phyloP scores from a whole-genome alignment of 2,329 filamentous ascomycete species.

The Huntiella bhutanensis region DNA sequence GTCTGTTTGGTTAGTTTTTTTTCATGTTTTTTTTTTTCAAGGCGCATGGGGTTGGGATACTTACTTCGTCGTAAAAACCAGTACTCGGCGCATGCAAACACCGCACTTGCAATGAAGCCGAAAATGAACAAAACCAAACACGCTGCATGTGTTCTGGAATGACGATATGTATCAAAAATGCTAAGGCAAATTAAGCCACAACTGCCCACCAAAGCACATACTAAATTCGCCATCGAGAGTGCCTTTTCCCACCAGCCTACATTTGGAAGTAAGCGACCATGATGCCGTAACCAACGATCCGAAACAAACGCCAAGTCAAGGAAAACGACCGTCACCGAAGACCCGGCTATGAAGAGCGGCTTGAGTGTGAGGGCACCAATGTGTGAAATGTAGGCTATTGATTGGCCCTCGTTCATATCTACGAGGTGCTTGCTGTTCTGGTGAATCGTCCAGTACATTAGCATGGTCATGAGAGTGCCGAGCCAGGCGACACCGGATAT shows the following conservation, averaged over 20 bases:
- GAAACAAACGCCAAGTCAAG: slow-evolving; percentile 65
- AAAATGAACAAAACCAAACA: slow-evolving; percentile 71
- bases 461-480: slow-evolving; percentile 47
- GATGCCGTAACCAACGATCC: slow-evolving; percentile 73
- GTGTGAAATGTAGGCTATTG: slow-evolving; percentile 56
- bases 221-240: slow-evolving; percentile 40
- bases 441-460: slow-evolving; percentile 49
- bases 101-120: slow-evolving; percentile 68
- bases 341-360: slow-evolving; percentile 61
- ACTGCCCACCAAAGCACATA: slow-evolving; percentile 56
- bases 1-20: slow-evolving; percentile 21
- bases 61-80: slow-evolving; percentile 58
- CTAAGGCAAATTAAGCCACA: slow-evolving; percentile 63
- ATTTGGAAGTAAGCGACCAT: slow-evolving; percentile 60
- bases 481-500: slow-evolving; percentile 48
- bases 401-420: slow-evolving; percentile 38
- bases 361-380: slow-evolving; percentile 44
- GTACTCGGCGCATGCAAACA: slow-evolving; percentile 84
- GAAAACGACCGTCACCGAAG: slow-evolving; percentile 51
- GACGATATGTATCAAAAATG: slow-evolving; percentile 64
- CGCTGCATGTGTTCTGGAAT: slow-evolving; percentile 49
- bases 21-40: no score
- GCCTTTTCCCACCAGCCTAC: slow-evolving; percentile 41
- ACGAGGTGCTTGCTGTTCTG: slow-evolving; percentile 34
- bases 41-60: slow-evolving; percentile 15